Percentiles rank a stretch among this genome's conserved stretches.
These are phyloP conservation scores for Aspergillus avenaceus DNA, from an alignment of 495 filamentous ascomycete species.

Conservation along the genomic window DNA sequence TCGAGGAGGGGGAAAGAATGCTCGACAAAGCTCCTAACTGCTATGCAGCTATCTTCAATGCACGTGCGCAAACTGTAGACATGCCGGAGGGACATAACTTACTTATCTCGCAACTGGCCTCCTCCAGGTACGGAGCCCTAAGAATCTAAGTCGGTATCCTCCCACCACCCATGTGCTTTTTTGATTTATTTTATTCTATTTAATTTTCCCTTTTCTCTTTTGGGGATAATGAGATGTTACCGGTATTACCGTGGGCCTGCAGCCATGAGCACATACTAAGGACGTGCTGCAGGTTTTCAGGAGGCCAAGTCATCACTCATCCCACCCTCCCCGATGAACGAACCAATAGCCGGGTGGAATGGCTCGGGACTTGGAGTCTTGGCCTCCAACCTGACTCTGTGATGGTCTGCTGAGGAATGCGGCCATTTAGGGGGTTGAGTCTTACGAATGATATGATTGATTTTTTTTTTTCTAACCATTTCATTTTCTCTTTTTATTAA, in stretches of 20 bases:
- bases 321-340: neutral
- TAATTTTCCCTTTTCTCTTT: too few species aligned
- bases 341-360: neutral
- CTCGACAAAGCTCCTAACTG: slow-evolving; percentile 2
- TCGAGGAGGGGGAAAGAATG: neutral
- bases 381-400: slow-evolving; percentile 1
- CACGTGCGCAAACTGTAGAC: neutral
- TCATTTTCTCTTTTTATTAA: too few species aligned
- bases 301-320: slow-evolving; percentile 11
- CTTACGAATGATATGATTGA: neutral
- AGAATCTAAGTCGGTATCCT: too few species aligned
- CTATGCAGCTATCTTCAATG: slow-evolving; percentile 3
- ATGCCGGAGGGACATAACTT: neutral
- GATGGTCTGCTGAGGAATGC: slow-evolving; percentile 7
- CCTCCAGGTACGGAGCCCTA: too few species aligned
- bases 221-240: too few species aligned
- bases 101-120: neutral
- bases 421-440: neutral
- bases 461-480: neutral
- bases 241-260: slow-evolving; percentile 4
- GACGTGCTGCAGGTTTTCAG: slow-evolving; percentile 3
- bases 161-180: too few species aligned
- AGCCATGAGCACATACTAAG: neutral
- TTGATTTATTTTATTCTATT: too few species aligned
- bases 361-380: slow-evolving; percentile 3